Percentiles rank a stretch among this genome's conserved stretches.
Evolutionary conservation across 106 monocot genomes (phyloP).

Genomic region (Acorus gramineus): DNA sequence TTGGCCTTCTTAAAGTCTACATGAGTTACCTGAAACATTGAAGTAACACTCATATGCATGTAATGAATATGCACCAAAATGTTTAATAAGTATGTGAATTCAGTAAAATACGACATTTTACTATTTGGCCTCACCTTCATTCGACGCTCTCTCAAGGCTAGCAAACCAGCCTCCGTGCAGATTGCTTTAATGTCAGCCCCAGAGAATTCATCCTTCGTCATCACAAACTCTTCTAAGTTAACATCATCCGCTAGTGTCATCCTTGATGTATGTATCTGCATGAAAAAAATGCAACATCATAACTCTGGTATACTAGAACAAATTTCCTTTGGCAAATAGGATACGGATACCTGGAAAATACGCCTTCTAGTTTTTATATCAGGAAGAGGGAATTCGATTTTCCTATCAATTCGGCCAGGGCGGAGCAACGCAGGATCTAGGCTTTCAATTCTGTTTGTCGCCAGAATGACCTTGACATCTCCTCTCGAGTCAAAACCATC

Average conservation of each 20-base stretch:
- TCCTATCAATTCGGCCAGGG: conserved; percentile 86
- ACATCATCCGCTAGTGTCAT: conserved; percentile 97
- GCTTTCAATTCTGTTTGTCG: conserved; percentile 91
- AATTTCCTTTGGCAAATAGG: no score
- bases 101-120: no score
- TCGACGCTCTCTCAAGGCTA: conserved; percentile 79
- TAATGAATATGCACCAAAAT: background rate
- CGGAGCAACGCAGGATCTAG: conserved; percentile 91
- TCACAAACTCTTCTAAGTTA: conserved; percentile 95
- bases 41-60: background rate
- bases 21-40: conserved; percentile 52
- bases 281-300: background rate
- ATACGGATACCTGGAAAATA: conserved; percentile 59
- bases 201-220: conserved; percentile 98
- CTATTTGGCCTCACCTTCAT: conserved; percentile 56
- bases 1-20: conserved; percentile 82
- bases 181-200: conserved; percentile 98
- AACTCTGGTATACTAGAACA: background rate
- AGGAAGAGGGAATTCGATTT: conserved; percentile 94
- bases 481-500: conserved; percentile 97
- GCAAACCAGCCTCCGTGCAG: conserved; percentile 94
- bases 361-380: conserved; percentile 92
- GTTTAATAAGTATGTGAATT: background rate
- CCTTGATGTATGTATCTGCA: conserved; percentile 87
- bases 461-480: conserved; percentile 95